Evolutionary conservation across 1,139 yeast species (phyloP), one percentile per base, ranked within the genome.

Genomic region (Candida glucosophila): DNA sequence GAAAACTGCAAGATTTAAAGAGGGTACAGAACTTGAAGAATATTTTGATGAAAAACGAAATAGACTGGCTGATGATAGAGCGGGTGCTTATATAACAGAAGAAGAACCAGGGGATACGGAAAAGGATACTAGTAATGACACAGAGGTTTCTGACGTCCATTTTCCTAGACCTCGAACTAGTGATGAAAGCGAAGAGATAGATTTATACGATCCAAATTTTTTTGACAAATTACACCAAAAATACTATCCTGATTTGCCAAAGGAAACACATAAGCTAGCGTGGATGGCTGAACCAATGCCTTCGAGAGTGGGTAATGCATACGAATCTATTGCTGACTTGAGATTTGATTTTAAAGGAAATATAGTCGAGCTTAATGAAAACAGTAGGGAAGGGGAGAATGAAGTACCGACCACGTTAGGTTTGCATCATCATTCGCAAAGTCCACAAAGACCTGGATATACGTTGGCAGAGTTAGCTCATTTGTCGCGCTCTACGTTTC

Each of bases 371-470:
- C 44, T 62, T 14, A 38, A 42, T n/a, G 61, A 16, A 37, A 55
- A 26, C 52, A 57, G 35, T 47, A 37, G 44, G 3, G 38, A 51
- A 2, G 63, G 63, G 7, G 58, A 19, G 20, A 18, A 22, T 8
- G 61, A 75, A 6, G 66, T 73, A 3, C 65, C 71, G 2, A 64
- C 80, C 0, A 61, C 68, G 23, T 51, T 73, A 26, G 99, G 96
- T 0, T 65, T 90, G 14, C 96, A 86, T 43, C 97, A 90, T 47
- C 99, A 90, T 49, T 71, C 95, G 0, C 85, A 80, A 14, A 75
- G 78, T 29, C 96, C 97, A 1, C 76, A 78, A 23, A 63, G 88
- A 29, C 95, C 98, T 1, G 99, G 99, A 0, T 90, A 90, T 49
- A 86, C 97, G 0, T 50, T 90, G 14, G 62, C 73, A 2, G 99